Conservation (phyloP, 192 early-diverging fungal species). For the Entophlyctis luteolus region DNA sequence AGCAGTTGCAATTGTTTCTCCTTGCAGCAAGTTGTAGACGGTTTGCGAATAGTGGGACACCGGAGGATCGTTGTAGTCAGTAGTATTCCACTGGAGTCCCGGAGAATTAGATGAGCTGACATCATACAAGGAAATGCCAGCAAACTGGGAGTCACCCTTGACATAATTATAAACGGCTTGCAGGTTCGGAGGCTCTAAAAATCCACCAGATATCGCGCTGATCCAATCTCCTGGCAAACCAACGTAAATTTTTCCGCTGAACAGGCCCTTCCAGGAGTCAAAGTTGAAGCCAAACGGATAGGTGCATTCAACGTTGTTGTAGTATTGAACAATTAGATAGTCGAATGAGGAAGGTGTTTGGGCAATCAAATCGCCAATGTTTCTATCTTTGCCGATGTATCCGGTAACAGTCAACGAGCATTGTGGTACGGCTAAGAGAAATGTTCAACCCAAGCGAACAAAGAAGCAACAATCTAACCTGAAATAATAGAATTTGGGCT, state of each 20-base stretch:
- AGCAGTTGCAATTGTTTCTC: neutral
- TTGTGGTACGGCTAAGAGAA: constrained; percentile 10
- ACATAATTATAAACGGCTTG: constrained; percentile 11
- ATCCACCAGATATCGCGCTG: constrained; percentile 12
- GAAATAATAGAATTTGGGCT: neutral
- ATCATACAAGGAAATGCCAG: constrained; percentile 1
- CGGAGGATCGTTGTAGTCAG: constrained; percentile 1
- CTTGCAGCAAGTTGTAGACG: constrained; percentile 1
- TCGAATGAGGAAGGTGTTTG: constrained; percentile 2
- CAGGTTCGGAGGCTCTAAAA: neutral
- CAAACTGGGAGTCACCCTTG: constrained; percentile 2
- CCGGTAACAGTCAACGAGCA: constrained; percentile 8
- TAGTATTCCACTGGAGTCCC: neutral
- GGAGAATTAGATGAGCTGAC: constrained; percentile 3
- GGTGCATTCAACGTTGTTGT: constrained; percentile 22
- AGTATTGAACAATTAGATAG: constrained; percentile 12
- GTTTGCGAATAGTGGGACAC: constrained; percentile 1
- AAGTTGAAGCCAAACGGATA: constrained; percentile 20
- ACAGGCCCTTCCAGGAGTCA: neutral
- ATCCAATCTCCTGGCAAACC: constrained; percentile 8
- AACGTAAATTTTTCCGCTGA: constrained; percentile 5
- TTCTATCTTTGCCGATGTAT: constrained; percentile 14
- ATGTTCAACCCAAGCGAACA: neutral
- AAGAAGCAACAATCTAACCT: neutral
- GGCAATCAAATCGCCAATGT: constrained; percentile 9